Percentiles rank a stretch among this genome's conserved stretches.
Evolutionary conservation across 2,329 filamentous ascomycete species (phyloP).

Genomic region (Mycosphaerella sp.): DNA sequence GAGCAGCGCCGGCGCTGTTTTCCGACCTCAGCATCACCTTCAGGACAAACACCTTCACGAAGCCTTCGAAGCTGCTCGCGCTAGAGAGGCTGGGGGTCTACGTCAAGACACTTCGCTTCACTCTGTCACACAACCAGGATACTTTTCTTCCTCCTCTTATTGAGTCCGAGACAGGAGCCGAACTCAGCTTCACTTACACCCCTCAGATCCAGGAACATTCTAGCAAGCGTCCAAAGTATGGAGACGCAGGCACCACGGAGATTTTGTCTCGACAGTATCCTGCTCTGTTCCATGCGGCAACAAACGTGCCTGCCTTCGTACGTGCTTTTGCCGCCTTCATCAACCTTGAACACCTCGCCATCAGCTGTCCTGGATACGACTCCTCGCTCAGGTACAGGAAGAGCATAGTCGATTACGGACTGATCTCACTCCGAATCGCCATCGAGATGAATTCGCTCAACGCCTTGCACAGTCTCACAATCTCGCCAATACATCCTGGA

Average conservation of each 20-base stretch:
- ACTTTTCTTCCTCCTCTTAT: conserved; percentile 82
- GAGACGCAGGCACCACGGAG: conserved; percentile 70
- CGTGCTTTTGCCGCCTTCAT: conserved; percentile 62
- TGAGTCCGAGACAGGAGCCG: conserved; percentile 67
- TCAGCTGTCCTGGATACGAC: conserved; percentile 69
- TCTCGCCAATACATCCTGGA: conserved; percentile 67
- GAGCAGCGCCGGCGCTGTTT: conserved; percentile 65
- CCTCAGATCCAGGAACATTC: conserved; percentile 57
- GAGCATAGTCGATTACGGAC: conserved; percentile 77
- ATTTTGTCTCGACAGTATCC: conserved; percentile 81
- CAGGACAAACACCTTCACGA: conserved; percentile 68
- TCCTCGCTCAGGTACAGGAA: conserved; percentile 62
- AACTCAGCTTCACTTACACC: conserved; percentile 75
- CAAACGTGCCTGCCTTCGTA: conserved; percentile 79
- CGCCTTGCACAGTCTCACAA: conserved; percentile 62
- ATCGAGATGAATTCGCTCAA: conserved; percentile 65
- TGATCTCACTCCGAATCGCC: conserved; percentile 79
- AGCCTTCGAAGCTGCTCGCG: conserved; percentile 64
- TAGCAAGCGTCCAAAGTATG: conserved; percentile 66
- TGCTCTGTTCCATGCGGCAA: conserved; percentile 81
- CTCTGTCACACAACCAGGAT: conserved; percentile 66
- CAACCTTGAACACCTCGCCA: conserved; percentile 66
- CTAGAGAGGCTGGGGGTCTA: conserved; percentile 72
- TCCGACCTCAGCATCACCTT: conserved; percentile 64
- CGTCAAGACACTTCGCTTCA: conserved; percentile 71